Evolutionary conservation across 2,329 filamentous ascomycete genomes (phyloP).

Genomic region (Ceratocystis alfenasii): DNA sequence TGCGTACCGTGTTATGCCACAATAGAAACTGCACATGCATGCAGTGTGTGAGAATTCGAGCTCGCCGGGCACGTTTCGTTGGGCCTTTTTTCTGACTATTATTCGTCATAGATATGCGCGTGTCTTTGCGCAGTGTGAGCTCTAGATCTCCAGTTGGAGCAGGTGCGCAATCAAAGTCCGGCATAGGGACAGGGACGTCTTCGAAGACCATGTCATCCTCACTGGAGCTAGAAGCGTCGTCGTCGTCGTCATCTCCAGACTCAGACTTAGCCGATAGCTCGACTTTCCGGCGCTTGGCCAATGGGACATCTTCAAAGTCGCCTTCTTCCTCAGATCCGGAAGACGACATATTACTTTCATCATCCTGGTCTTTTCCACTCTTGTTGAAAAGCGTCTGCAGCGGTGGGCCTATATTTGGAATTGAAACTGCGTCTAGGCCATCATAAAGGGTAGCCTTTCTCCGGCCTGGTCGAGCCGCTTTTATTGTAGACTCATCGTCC

Average conservation of each 20-base stretch:
- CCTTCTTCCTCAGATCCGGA: constrained; percentile 38
- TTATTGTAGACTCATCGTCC: not conserved
- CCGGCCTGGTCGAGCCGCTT: constrained; percentile 25
- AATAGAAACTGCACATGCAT: constrained; percentile 79
- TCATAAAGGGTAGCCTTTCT: constrained; percentile 50
- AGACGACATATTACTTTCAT: not conserved
- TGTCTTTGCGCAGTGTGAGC: constrained; percentile 53
- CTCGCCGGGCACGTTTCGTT: constrained; percentile 69
- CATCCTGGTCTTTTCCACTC: constrained; percentile 10
- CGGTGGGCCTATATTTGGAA: constrained; percentile 32
- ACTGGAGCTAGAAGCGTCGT: constrained; percentile 37
- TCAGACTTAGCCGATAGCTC: not conserved
- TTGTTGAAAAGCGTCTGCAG: constrained; percentile 32
- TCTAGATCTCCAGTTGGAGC: constrained; percentile 56
- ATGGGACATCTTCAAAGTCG: constrained; percentile 36
- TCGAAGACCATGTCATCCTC: constrained; percentile 55
- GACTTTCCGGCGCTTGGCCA: constrained; percentile 29
- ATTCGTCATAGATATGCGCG: constrained; percentile 48
- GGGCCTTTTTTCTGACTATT: constrained; percentile 66
- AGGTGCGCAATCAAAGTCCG: constrained; percentile 34
- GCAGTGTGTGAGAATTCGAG: constrained; percentile 69
- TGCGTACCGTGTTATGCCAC: constrained; percentile 79
- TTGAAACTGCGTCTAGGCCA: constrained; percentile 40
- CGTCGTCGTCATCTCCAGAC: constrained; percentile 27
- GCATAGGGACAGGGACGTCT: constrained; percentile 37